A percentile compares a stretch with the other conserved stretches of the same genome.
Conservation (phyloP, 176 grass and related monocot species). For the Carex myosuroides region DNA sequence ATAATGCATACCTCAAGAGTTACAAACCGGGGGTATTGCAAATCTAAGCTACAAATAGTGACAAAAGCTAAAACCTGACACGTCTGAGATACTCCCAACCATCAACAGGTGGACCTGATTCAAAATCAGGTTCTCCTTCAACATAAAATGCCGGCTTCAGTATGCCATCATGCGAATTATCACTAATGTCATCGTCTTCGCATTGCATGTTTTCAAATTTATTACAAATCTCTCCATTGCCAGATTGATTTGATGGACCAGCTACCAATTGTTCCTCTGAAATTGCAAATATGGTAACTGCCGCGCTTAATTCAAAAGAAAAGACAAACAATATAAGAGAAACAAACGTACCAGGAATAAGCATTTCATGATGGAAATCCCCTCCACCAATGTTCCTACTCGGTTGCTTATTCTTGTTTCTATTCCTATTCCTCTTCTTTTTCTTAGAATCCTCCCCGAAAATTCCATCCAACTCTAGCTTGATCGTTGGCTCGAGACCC, state of each 20-base stretch:
- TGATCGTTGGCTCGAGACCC: constrained; percentile 31
- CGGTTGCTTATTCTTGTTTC: background rate
- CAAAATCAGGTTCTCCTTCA: constrained; percentile 89
- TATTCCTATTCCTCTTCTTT: constrained; percentile 22
- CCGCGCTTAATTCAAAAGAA: background rate
- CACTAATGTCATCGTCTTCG: constrained; percentile 31
- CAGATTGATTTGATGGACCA: constrained; percentile 11
- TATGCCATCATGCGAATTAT: constrained; percentile 62
- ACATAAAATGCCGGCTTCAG: constrained; percentile 67
- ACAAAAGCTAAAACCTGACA: constrained; percentile 52
- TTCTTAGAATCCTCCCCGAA: background rate
- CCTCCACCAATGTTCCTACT: constrained; percentile 15
- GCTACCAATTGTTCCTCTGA: constrained; percentile 4
- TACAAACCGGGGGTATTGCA: background rate
- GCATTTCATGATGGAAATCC: background rate
- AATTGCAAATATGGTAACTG: background rate
- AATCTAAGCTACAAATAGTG: background rate
- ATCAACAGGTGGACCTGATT: constrained; percentile 63
- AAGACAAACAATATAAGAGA: background rate
- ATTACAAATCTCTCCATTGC: constrained; percentile 14
- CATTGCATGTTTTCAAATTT: constrained; percentile 24
- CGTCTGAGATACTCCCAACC: constrained; percentile 90
- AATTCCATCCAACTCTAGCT: constrained; percentile 45
- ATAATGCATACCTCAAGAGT: background rate
- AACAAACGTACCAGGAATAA: constrained; percentile 8